These are phyloP conservation scores for Curvularia eragrostidis DNA, from an alignment of 2,329 filamentous ascomycete genomes.

Conservation along the genomic window DNA sequence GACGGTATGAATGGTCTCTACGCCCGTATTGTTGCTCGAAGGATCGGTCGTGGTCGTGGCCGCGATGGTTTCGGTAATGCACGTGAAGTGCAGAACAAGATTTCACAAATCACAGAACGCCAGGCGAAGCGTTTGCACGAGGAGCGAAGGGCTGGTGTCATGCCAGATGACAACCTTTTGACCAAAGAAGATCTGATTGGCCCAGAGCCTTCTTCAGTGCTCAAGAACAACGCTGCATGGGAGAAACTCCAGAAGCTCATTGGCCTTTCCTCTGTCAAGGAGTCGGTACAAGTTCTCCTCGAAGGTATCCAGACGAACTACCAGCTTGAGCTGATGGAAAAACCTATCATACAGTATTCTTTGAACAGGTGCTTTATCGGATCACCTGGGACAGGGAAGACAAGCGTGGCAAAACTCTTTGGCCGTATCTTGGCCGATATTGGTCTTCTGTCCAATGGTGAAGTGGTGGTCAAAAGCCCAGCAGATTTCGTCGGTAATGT, in stretches of 20 bases:
- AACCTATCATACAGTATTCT: conserved; percentile 64
- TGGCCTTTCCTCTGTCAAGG: conserved; percentile 68
- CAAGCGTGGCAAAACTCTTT: conserved; percentile 71
- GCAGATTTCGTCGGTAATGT: conserved; percentile 72
- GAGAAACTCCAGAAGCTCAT: conserved; percentile 63
- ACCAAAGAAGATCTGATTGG: conserved; percentile 75
- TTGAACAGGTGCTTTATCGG: conserved; percentile 76
- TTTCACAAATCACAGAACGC: conserved; percentile 62
- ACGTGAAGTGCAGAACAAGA: conserved; percentile 68
- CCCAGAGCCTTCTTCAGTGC: conserved; percentile 64
- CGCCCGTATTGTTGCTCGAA: conserved; percentile 65
- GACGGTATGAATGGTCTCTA: conserved; percentile 48
- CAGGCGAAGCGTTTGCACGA: conserved; percentile 63
- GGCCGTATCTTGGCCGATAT: conserved; percentile 71
- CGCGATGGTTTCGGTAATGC: conserved; percentile 77
- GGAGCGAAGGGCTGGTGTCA: conserved; percentile 24
- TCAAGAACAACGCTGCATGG: conserved; percentile 64
- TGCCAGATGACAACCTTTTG: conserved; percentile 65
- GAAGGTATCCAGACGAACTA: conserved; percentile 70
- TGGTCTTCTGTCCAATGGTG: conserved; percentile 70
- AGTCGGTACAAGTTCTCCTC: conserved; percentile 63
- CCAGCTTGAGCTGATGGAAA: conserved; percentile 66
- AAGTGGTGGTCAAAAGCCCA: conserved; percentile 76
- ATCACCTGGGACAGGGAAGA: conserved; percentile 66
- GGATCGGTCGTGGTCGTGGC: conserved; percentile 68